Percentiles rank a stretch among this genome's conserved stretches.
Conservation (phyloP, 306 rosid species). For the Geum urbanum region DNA sequence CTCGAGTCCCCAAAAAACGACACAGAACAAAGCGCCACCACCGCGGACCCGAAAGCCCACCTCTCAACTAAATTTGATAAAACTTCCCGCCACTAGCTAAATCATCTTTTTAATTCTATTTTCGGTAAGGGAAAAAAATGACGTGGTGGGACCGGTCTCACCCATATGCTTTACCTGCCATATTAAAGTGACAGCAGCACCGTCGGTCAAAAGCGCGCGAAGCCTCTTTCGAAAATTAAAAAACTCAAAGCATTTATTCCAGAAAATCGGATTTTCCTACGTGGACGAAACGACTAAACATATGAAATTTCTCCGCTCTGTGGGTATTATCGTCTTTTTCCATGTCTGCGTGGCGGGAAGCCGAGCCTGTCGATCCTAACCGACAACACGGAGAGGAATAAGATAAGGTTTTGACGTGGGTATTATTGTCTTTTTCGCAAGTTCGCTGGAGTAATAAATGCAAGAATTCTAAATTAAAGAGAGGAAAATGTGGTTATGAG, state of each 20-base stretch:
- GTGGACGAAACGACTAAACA: neutral
- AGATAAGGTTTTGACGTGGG: neutral
- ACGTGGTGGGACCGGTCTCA: neutral
- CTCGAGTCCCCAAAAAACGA: neutral
- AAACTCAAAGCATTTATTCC: neutral
- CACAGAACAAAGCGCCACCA: neutral
- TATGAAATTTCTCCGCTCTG: neutral
- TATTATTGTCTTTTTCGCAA: constrained; percentile 1
- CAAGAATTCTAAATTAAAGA: neutral
- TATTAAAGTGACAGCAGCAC: neutral
- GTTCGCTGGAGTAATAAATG: neutral
- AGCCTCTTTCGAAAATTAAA: neutral
- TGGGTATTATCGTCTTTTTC: constrained; percentile 10
- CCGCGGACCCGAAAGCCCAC: constrained; percentile 7
- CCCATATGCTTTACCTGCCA: constrained; percentile 17
- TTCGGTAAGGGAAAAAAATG: neutral
- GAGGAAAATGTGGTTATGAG: too few relatives aligned
- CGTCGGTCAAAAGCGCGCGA: constrained; percentile 20
- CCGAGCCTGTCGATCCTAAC: too few relatives aligned
- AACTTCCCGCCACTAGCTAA: constrained; percentile 17
- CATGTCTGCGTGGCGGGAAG: too few relatives aligned
- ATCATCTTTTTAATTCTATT: neutral
- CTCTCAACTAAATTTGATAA: constrained; percentile 27
- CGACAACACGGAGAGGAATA: too few relatives aligned
- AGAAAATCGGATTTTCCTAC: neutral